Conservation (phyloP, 495 filamentous ascomycete genomes). For the Tuber melanosporum region DNA sequence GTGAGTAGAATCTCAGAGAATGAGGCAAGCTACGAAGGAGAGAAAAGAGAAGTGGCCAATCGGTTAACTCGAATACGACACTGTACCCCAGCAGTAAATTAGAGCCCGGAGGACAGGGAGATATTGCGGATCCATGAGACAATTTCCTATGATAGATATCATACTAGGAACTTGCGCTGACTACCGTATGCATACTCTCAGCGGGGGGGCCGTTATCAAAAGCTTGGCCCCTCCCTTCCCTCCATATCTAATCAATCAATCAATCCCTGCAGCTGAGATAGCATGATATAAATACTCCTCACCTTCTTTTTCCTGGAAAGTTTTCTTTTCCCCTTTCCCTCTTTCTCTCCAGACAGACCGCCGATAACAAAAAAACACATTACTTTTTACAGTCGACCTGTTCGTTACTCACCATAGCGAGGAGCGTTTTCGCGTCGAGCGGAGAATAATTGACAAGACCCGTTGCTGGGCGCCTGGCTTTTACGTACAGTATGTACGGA, state of each 20-base stretch:
- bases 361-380: background rate
- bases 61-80: too few relatives aligned
- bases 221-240: background rate
- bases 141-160: too few relatives aligned
- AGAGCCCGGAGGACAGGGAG: too few relatives aligned
- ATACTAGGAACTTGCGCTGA: too few relatives aligned
- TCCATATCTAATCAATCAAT: background rate
- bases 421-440: conserved; percentile 39
- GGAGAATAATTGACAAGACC: conserved; percentile 30
- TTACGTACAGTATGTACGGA: conserved; percentile 24
- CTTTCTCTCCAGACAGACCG: background rate
- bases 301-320: background rate
- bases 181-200: too few relatives aligned
- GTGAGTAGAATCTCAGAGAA: too few relatives aligned
- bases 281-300: background rate
- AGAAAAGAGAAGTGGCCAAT: too few relatives aligned
- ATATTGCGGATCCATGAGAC: too few relatives aligned
- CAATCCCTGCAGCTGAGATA: background rate
- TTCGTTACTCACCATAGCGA: background rate
- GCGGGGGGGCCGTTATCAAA: background rate
- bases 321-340: too few relatives aligned
- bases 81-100: too few relatives aligned
- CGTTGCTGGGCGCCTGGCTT: conserved; percentile 40
- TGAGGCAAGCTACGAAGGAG: too few relatives aligned
- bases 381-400: conserved; percentile 1